A percentile compares a stretch with the other conserved stretches of the same genome.
These are phyloP conservation scores for Sporothrix variecibatus DNA, from an alignment of 2,329 filamentous ascomycete genomes.

Conservation along the genomic window DNA sequence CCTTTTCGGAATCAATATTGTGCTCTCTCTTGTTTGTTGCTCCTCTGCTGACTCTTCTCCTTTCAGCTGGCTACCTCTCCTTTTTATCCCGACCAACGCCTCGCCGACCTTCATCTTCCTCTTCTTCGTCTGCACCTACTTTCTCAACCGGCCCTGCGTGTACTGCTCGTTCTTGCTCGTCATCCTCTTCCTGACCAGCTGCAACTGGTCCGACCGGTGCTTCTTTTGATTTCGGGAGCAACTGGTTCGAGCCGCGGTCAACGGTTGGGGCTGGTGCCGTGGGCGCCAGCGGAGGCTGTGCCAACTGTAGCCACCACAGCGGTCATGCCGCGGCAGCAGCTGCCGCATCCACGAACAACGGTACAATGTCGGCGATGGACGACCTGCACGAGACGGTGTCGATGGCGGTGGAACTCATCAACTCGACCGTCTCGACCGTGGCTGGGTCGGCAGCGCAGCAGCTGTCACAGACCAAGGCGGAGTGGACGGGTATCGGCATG, in stretches of 20 bases:
- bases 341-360: neutral
- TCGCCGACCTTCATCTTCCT: conserved; percentile 83
- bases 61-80: conserved; percentile 76
- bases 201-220: conserved; percentile 84
- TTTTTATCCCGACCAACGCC: conserved; percentile 85
- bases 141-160: conserved; percentile 93
- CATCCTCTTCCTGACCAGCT: conserved; percentile 67
- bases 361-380: neutral
- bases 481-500: conserved; percentile 75
- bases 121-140: conserved; percentile 91
- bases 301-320: neutral
- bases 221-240: conserved; percentile 91
- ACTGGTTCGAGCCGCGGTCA: conserved; percentile 88
- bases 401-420: conserved; percentile 56
- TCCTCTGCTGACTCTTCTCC: neutral
- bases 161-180: conserved; percentile 97
- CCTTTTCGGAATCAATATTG: neutral
- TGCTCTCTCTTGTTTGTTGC: neutral
- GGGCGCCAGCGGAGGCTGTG: conserved; percentile 27
- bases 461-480: conserved; percentile 54
- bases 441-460: conserved; percentile 68
- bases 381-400: conserved; percentile 39
- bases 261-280: conserved; percentile 38
- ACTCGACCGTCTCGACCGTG: conserved; percentile 69
- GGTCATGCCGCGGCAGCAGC: neutral